Evolutionary conservation across 1,284 basidiomycete species (phyloP).

Genomic region (Puccinia horiana): DNA sequence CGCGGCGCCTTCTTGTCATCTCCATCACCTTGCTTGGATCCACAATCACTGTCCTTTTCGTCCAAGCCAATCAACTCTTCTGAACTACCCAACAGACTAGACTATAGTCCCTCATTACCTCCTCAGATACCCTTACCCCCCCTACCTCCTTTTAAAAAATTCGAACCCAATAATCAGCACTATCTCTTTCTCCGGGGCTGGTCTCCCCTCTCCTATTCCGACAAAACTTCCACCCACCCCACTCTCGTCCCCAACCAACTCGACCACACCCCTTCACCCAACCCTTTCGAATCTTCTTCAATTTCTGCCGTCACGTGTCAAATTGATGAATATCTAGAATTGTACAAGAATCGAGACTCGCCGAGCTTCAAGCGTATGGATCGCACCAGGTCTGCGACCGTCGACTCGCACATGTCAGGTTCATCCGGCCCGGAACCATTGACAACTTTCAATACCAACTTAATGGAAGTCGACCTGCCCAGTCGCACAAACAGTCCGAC

Average conservation of each 20-base stretch:
- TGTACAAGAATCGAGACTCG: neutral
- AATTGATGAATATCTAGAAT: neutral
- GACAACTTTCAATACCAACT: neutral
- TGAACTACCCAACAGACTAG: neutral
- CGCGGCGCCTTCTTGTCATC: neutral
- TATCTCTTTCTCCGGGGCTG: neutral
- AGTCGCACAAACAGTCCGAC: neutral
- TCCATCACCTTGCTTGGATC: neutral
- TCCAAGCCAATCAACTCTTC: neutral
- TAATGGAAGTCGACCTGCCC: neutral
- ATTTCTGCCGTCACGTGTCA: neutral
- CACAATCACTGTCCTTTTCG: too few species aligned
- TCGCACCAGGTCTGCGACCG: neutral
- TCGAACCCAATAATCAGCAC: neutral
- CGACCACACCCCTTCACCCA: neutral
- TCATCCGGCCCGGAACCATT: neutral
- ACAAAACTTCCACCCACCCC: neutral
- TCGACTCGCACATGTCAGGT: neutral
- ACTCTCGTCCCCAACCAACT: neutral
- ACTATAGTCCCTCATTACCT: neutral
- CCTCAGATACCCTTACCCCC: conserved; percentile 43
- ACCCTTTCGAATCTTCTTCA: neutral
- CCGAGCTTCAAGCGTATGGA: neutral
- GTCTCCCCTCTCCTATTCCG: neutral
- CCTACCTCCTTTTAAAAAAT: neutral